A percentile compares a stretch with the other conserved stretches of the same genome.
Conservation (phyloP, 768 basidiomycete species). For the Dioszegia hungarica region DNA sequence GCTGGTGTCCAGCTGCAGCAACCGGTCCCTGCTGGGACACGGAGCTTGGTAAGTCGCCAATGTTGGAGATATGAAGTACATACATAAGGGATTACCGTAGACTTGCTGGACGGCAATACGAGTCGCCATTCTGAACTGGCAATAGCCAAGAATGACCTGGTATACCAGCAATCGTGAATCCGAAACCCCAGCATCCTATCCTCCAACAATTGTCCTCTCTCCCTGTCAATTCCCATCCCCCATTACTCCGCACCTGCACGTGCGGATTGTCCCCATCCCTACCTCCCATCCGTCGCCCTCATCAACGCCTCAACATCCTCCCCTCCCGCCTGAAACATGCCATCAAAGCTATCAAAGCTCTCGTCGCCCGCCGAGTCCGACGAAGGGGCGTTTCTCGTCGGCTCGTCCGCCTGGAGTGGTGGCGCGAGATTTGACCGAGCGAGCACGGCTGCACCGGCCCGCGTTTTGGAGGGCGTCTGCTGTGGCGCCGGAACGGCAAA, state of each 20-base stretch:
- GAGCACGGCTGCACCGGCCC: neutral
- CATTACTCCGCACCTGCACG: no score
- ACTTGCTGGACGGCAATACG: no score
- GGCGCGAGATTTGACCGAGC: neutral
- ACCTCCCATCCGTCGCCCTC: slow-evolving; percentile 12
- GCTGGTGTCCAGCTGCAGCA: no score
- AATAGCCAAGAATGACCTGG: neutral
- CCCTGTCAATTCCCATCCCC: neutral
- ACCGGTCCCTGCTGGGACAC: no score
- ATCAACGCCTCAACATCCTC: slow-evolving; percentile 21
- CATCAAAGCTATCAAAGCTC: slow-evolving; percentile 26
- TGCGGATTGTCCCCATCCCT: no score
- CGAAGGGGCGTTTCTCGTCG: slow-evolving; percentile 1
- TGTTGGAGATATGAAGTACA: no score
- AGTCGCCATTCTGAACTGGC: no score
- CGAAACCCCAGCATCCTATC: neutral
- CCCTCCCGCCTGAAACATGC: slow-evolving; percentile 24
- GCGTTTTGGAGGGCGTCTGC: neutral
- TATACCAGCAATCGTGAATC: neutral
- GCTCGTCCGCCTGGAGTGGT: neutral
- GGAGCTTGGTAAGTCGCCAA: no score
- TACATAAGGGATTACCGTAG: no score
- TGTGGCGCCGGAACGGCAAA: neutral
- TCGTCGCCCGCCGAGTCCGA: slow-evolving; percentile 15
- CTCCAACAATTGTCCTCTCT: neutral